These are phyloP conservation scores for Peziza echinospora DNA, from an alignment of 495 filamentous ascomycete species.

Conservation along the genomic window DNA sequence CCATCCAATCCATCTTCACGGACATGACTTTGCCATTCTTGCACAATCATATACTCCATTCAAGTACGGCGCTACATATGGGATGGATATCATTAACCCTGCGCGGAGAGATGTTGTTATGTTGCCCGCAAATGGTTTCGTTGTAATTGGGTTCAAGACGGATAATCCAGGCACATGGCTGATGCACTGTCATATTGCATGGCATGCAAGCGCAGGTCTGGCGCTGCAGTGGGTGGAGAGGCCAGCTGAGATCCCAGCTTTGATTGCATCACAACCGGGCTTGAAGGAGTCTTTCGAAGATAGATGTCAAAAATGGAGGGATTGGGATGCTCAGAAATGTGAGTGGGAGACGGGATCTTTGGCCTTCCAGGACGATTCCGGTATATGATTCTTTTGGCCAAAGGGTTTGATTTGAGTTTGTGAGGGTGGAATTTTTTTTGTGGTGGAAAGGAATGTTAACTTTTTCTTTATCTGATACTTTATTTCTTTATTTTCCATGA, in stretches of 20 bases:
- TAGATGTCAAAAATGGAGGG: background rate
- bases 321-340: background rate
- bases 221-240: slow-evolving; percentile 29
- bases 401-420: too few species aligned
- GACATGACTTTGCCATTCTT: slow-evolving; percentile 37
- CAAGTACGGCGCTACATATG: slow-evolving; percentile 14
- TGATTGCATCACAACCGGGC: background rate
- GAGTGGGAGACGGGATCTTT: background rate
- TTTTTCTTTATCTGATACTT: too few species aligned
- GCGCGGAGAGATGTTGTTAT: slow-evolving; percentile 39
- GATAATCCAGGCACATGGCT: slow-evolving; percentile 38
- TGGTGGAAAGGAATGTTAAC: too few species aligned
- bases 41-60: slow-evolving; percentile 21
- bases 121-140: slow-evolving; percentile 27
- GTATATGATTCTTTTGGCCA: too few species aligned
- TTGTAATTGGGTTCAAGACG: slow-evolving; percentile 34
- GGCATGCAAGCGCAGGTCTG: slow-evolving; percentile 31
- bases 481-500: too few species aligned
- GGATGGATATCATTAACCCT: slow-evolving; percentile 27
- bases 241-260: slow-evolving; percentile 20
- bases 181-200: slow-evolving; percentile 37
- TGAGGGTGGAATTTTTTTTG: too few species aligned
- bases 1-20: slow-evolving; percentile 34
- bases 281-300: slow-evolving; percentile 1
- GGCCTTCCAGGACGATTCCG: background rate